These are phyloP conservation scores for Cladophialophora chaetospira DNA, from an alignment of 2,329 filamentous ascomycete genomes.

Conservation along the genomic window DNA sequence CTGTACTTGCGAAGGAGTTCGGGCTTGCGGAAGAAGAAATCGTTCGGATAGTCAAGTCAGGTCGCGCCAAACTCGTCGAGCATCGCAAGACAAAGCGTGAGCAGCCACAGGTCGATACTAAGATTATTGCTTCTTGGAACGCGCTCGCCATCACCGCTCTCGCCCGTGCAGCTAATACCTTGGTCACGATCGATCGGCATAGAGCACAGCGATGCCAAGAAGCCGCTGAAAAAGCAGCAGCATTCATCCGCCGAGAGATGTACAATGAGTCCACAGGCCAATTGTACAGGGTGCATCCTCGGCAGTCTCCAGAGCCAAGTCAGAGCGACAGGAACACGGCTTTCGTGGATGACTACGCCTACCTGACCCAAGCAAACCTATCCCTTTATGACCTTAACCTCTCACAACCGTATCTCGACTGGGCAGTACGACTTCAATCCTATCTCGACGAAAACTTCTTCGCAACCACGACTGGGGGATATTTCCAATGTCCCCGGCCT, in stretches of 20 bases:
- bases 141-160: slow-evolving; percentile 83
- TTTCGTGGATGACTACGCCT: slow-evolving; percentile 95
- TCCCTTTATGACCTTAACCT: slow-evolving; percentile 83
- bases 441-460: slow-evolving; percentile 77
- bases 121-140: slow-evolving; percentile 85
- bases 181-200: slow-evolving; percentile 62
- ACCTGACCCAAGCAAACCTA: slow-evolving; percentile 77
- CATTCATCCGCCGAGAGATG: slow-evolving; percentile 72
- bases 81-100: slow-evolving; percentile 74
- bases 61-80: slow-evolving; percentile 67
- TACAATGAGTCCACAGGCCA: slow-evolving; percentile 66
- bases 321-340: slow-evolving; percentile 59
- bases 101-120: slow-evolving; percentile 79
- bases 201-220: slow-evolving; percentile 63
- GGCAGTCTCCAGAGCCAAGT: not conserved
- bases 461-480: slow-evolving; percentile 51
- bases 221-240: slow-evolving; percentile 68
- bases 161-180: slow-evolving; percentile 69
- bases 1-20: slow-evolving; percentile 73
- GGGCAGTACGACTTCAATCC: slow-evolving; percentile 77
- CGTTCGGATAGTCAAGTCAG: slow-evolving; percentile 65
- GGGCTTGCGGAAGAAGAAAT: slow-evolving; percentile 71
- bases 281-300: slow-evolving; percentile 59
- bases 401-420: slow-evolving; percentile 72
- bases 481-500: slow-evolving; percentile 25